Evolutionary conservation across 2,329 filamentous ascomycete species (phyloP).

Genomic region (Phyllosticta citribraziliensis): DNA sequence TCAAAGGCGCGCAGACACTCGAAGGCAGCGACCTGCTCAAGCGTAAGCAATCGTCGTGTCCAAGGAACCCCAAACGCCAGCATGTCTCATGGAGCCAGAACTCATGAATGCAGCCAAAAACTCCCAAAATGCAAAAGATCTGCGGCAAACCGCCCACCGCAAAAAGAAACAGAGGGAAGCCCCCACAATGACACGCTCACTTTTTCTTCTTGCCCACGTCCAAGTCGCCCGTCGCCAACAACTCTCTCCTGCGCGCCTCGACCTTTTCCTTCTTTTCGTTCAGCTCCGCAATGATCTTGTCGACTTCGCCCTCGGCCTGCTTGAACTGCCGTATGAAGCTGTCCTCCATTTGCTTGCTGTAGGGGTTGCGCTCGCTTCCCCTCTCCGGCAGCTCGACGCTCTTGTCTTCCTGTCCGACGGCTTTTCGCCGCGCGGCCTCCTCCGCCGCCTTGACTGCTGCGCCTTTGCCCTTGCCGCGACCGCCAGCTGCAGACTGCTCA

Average conservation of each 20-base stretch:
- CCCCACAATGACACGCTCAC: not conserved
- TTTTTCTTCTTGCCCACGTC: conserved; percentile 10
- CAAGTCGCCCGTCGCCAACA: conserved; percentile 5
- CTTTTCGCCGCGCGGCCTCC: not conserved
- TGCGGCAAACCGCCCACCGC: not conserved
- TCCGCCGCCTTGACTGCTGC: conserved; percentile 13
- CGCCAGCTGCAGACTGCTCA: conserved; percentile 22
- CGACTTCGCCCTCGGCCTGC: conserved; percentile 9
- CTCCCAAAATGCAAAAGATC: not conserved
- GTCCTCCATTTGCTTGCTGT: conserved; percentile 11
- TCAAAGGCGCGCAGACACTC: not conserved
- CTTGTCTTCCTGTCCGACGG: conserved; percentile 1
- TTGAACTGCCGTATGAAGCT: conserved; percentile 5
- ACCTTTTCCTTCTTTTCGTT: conserved; percentile 2
- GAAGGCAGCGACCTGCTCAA: not conserved
- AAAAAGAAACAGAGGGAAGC: too few species aligned
- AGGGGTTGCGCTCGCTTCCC: conserved; percentile 5
- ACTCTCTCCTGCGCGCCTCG: conserved; percentile 2
- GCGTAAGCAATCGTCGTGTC: not conserved
- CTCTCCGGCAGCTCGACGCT: conserved; percentile 10
- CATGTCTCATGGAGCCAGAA: not conserved
- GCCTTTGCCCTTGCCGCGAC: conserved; percentile 41
- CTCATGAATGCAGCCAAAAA: not conserved
- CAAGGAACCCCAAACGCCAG: not conserved
- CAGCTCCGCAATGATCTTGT: conserved; percentile 10